Percentiles rank a stretch among this genome's conserved stretches.
Conservation (phyloP, 2,329 filamentous ascomycete genomes). For the Gyromitra esculenta region DNA sequence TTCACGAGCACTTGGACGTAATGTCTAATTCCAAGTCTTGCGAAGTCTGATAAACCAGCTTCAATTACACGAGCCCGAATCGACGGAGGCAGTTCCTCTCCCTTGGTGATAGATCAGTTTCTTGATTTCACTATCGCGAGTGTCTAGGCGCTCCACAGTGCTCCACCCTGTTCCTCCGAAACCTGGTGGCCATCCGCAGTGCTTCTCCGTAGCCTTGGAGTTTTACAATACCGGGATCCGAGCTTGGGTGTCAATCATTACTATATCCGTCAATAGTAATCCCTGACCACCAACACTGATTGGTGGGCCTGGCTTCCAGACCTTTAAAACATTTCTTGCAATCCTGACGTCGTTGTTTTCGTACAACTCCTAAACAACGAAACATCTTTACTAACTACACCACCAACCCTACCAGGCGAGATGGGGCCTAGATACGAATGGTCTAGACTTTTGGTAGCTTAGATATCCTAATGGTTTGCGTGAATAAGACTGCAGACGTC, state of each 20-base stretch:
- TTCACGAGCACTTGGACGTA: neutral
- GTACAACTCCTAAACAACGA: constrained; percentile 1
- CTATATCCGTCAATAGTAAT: constrained; percentile 12
- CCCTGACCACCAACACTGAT: constrained; percentile 5
- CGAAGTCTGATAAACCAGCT: neutral
- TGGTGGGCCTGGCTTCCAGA: constrained; percentile 23
- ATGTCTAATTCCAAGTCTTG: neutral
- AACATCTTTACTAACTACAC: constrained; percentile 4
- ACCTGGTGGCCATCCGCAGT: neutral
- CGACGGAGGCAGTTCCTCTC: neutral
- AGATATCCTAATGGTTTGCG: neutral
- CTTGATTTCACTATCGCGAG: constrained; percentile 1
- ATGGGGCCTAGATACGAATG: neutral
- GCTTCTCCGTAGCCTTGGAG: constrained; percentile 1
- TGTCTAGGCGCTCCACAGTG: neutral
- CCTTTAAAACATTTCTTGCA: constrained; percentile 36
- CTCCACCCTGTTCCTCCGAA: neutral
- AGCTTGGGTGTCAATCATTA: constrained; percentile 18
- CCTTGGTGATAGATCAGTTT: neutral
- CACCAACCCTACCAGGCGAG: neutral
- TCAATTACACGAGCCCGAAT: neutral
- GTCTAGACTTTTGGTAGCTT: neutral
- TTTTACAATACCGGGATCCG: neutral
- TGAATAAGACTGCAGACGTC: constrained; percentile 23
- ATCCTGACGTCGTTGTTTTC: constrained; percentile 41